These are phyloP conservation scores for Pugionium dolabratum DNA, from an alignment of 345 rosid species.

Conservation along the genomic window DNA sequence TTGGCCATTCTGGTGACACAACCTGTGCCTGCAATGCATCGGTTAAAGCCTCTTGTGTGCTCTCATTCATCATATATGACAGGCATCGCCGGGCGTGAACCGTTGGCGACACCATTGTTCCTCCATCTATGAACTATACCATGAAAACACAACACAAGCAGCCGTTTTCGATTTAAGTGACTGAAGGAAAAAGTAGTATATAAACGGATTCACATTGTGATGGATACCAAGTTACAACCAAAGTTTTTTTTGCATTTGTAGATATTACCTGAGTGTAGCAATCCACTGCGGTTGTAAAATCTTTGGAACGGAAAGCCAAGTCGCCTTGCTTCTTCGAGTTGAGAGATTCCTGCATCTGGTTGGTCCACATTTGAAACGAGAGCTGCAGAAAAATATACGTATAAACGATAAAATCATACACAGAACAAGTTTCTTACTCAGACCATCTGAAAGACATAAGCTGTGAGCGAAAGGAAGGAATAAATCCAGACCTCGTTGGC, in stretches of 20 bases:
- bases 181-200: not conserved
- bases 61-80: constrained; percentile 69
- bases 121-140: constrained; percentile 84
- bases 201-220: not conserved
- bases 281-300: constrained; percentile 67
- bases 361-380: constrained; percentile 98
- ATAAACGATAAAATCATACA: not conserved
- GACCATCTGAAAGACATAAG: not conserved
- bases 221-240: too few species aligned
- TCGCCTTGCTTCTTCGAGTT: constrained; percentile 93
- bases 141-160: constrained; percentile 17
- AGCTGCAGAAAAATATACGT: constrained; percentile 48
- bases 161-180: not conserved
- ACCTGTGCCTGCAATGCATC: constrained; percentile 91
- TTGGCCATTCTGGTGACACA: constrained; percentile 87
- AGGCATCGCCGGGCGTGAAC: constrained; percentile 89
- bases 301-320: constrained; percentile 81
- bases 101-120: constrained; percentile 93
- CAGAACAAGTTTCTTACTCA: not conserved
- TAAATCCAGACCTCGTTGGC: constrained; percentile 70
- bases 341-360: constrained; percentile 91
- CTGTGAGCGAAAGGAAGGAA: not conserved
- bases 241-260: not conserved
- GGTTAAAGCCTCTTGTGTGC: constrained; percentile 76
- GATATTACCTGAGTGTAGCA: constrained; percentile 70